Percentiles rank a stretch among this genome's conserved stretches.
These are phyloP conservation scores for Austropuccinia psidii DNA, from an alignment of 1,284 basidiomycete genomes.

Conservation along the genomic window DNA sequence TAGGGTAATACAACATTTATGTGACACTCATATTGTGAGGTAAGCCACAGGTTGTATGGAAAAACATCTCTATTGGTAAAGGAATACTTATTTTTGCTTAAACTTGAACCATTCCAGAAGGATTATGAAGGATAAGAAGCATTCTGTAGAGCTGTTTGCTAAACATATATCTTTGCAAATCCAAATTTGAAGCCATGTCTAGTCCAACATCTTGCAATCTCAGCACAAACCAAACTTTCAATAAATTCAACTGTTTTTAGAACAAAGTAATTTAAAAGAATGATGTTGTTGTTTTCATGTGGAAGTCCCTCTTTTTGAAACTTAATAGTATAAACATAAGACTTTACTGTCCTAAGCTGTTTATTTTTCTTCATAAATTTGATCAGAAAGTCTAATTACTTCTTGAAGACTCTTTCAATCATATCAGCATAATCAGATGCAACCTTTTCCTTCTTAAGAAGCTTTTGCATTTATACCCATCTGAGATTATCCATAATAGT, in stretches of 20 bases:
- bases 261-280: slow-evolving; percentile 41
- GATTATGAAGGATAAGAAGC: slow-evolving; percentile 49
- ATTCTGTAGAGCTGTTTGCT: slow-evolving; percentile 47
- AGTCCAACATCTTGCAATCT: slow-evolving; percentile 50
- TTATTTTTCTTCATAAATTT: background rate
- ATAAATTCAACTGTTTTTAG: slow-evolving; percentile 48
- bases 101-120: background rate
- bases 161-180: slow-evolving; percentile 50
- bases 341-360: background rate
- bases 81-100: background rate
- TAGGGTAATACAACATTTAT: slow-evolving; percentile 52
- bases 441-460: background rate
- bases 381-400: background rate
- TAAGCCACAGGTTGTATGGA: slow-evolving; percentile 48
- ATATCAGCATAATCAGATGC: background rate
- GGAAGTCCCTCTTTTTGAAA: slow-evolving; percentile 55
- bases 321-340: background rate
- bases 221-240: slow-evolving; percentile 50
- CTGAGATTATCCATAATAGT: slow-evolving; percentile 50
- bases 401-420: background rate
- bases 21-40: slow-evolving; percentile 50
- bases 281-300: slow-evolving; percentile 53
- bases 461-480: slow-evolving; percentile 48
- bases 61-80: slow-evolving; percentile 49
- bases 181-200: slow-evolving; percentile 49